phyloP scores from a whole-genome alignment of 768 basidiomycete species.

The Podaxis mareebaensis region DNA sequence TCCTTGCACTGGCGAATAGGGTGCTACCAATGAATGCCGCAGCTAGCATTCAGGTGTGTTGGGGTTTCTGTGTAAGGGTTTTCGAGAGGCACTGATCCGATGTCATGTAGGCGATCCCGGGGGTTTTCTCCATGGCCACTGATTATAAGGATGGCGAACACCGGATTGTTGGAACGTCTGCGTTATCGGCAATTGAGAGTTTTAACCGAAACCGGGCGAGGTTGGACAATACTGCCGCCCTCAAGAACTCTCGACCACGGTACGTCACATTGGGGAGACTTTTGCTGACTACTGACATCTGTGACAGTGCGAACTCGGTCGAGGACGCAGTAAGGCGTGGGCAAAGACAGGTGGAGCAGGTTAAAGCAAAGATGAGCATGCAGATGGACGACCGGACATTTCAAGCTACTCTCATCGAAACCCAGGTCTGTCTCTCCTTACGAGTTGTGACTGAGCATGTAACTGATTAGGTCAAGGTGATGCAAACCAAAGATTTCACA shows the following conservation, averaged over 20 bases:
- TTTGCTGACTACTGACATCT: not conserved
- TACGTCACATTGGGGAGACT: slow-evolving; percentile 26
- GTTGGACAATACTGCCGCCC: slow-evolving; percentile 52
- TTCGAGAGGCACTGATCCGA: not conserved
- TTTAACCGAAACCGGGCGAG: slow-evolving; percentile 87
- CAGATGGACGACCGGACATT: slow-evolving; percentile 96
- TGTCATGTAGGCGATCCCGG: slow-evolving; percentile 69
- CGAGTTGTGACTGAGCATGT: not conserved
- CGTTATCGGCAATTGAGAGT: slow-evolving; percentile 87
- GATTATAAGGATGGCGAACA: slow-evolving; percentile 77
- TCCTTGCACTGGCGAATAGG: slow-evolving; percentile 85
- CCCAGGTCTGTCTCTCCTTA: slow-evolving; percentile 55
- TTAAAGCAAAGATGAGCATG: slow-evolving; percentile 85
- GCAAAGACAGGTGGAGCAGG: slow-evolving; percentile 89
- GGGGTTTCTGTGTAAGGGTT: not conserved
- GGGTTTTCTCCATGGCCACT: slow-evolving; percentile 81
- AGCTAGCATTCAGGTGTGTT: slow-evolving; percentile 75
- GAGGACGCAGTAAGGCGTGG: slow-evolving; percentile 87
- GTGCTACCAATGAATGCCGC: slow-evolving; percentile 82
- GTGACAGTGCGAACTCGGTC: slow-evolving; percentile 67
- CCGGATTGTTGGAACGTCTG: slow-evolving; percentile 80
- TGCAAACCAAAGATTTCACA: slow-evolving; percentile 82
- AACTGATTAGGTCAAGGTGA: slow-evolving; percentile 52
- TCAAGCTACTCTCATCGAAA: slow-evolving; percentile 80
- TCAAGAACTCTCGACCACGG: slow-evolving; percentile 67